A percentile compares a stretch with the other conserved stretches of the same genome.
phyloP scores from a whole-genome alignment of 768 basidiomycete species.

The Pholiota conissans region DNA sequence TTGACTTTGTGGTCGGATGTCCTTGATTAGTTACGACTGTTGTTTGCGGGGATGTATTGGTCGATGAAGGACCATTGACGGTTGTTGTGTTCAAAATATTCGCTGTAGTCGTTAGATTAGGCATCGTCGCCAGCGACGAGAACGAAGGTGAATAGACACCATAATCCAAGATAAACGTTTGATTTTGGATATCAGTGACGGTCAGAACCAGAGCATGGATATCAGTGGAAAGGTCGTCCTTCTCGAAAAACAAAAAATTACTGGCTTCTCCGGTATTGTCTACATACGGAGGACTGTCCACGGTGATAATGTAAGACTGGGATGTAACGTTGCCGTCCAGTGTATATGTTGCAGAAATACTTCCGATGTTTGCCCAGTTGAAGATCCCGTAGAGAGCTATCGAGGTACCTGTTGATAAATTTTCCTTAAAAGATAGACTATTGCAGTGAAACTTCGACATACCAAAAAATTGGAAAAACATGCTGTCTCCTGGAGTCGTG shows the following conservation, averaged over 20 bases:
- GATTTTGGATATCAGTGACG: slow-evolving; percentile 17
- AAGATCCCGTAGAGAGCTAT: slow-evolving; percentile 25
- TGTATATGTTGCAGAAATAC: slow-evolving; percentile 24
- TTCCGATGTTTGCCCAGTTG: slow-evolving; percentile 22
- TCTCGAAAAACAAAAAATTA: slow-evolving; percentile 25
- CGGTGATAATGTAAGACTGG: background rate
- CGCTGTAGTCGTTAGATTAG: slow-evolving; percentile 9
- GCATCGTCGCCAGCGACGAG: slow-evolving; percentile 16
- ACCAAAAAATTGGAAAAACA: slow-evolving; percentile 27
- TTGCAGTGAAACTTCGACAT: background rate
- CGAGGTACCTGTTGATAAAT: slow-evolving; percentile 18
- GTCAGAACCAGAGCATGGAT: slow-evolving; percentile 22
- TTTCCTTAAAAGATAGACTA: background rate
- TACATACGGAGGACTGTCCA: background rate
- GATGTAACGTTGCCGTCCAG: slow-evolving; percentile 16
- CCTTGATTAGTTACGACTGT: background rate
- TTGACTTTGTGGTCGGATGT: background rate
- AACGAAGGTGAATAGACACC: slow-evolving; percentile 27
- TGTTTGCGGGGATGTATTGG: background rate
- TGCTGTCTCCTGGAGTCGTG: slow-evolving; percentile 14
- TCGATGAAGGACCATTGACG: background rate
- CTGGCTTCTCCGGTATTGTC: slow-evolving; percentile 17
- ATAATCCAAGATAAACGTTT: slow-evolving; percentile 26
- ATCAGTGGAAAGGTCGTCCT: slow-evolving; percentile 15
- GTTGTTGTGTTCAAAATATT: too few species aligned